Base-by-base conservation (phyloP, 83 land plant species). In the Diphasiastrum complanatum region DNA sequence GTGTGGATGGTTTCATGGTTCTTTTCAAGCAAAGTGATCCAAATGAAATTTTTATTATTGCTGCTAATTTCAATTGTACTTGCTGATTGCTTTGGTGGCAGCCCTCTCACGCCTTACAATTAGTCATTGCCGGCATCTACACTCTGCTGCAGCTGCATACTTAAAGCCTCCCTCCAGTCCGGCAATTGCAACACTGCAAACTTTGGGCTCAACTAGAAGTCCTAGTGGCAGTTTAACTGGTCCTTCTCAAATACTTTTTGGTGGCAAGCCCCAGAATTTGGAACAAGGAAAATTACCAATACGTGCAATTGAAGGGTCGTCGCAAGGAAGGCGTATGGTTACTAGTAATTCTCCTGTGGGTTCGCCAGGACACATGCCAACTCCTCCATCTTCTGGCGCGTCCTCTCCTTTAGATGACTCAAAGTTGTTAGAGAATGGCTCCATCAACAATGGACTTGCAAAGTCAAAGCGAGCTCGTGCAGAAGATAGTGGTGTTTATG, bases 41-140 rank as follows among this genome's bases (percentile, higher is more conserved):
- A n/a, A n/a, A n/a, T n/a, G n/a, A n/a, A 23, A 49, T 28, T 22
- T 4, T 65, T 16, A 24, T 16, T 59, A 22, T 28, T 32, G 27
- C 20, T 38, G 23, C 34, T 50, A 33, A 64, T n/a, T 8, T 43
- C 1, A 40, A 16, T 45, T 19, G 2, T 3, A 26, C 5, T 60
- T 66, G 60, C 32, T 24, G 33, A 11, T 35, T 45, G 11, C 33
- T 47, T 33, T 11, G 43, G 66, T 73, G 54, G 38, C 91, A 92
- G 98, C 91, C 40, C 67, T 92, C 20, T 80, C 88, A 30, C 87
- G 84, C 22, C 82, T 92, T 66, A 88, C 88, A 4, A 69, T 83
- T 58, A 86, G 83, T 27, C 97, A 91, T 59, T 82, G 77, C 63
- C 79, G 75, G 74, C 79, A 82, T 50, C 77, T 91, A 37, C 84